Percentiles rank a stretch among this genome's conserved stretches.
phyloP scores from a whole-genome alignment of 257 asterid genomes.

The Capsicum rhomboideum region DNA sequence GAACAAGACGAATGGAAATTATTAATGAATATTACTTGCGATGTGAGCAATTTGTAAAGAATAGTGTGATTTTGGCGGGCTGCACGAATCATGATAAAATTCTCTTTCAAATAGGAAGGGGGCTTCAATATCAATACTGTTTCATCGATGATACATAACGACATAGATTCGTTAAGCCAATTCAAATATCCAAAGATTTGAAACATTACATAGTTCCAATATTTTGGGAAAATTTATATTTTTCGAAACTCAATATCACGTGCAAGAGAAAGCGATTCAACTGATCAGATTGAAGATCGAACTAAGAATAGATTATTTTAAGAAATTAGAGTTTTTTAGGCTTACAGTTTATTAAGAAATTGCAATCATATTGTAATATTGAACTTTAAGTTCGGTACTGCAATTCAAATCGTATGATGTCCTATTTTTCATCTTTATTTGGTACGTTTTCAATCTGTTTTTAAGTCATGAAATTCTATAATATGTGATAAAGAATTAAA shows the following conservation, averaged over 20 bases:
- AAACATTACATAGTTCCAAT: not conserved
- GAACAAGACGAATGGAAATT: not conserved
- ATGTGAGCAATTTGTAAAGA: not conserved
- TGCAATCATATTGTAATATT: too few species aligned
- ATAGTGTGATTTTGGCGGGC: not conserved
- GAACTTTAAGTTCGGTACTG: too few species aligned
- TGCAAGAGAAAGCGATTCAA: not conserved
- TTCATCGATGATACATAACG: not conserved
- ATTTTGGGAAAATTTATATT: not conserved
- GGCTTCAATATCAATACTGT: too few species aligned
- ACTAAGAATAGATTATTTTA: not conserved
- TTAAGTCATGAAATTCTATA: too few species aligned
- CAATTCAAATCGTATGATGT: too few species aligned
- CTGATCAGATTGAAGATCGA: not conserved
- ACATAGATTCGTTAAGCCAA: not conserved
- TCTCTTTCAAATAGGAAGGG: not conserved
- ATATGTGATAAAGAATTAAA: not conserved
- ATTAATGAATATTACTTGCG: not conserved
- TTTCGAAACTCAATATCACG: not conserved
- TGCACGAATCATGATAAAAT: not conserved
- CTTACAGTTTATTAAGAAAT: not conserved
- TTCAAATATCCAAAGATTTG: not conserved
- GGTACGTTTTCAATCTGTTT: too few species aligned
- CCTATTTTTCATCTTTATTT: too few species aligned
- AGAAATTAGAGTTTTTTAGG: not conserved